Conservation (phyloP, 441 rosid species). For the Daphne laureola region DNA sequence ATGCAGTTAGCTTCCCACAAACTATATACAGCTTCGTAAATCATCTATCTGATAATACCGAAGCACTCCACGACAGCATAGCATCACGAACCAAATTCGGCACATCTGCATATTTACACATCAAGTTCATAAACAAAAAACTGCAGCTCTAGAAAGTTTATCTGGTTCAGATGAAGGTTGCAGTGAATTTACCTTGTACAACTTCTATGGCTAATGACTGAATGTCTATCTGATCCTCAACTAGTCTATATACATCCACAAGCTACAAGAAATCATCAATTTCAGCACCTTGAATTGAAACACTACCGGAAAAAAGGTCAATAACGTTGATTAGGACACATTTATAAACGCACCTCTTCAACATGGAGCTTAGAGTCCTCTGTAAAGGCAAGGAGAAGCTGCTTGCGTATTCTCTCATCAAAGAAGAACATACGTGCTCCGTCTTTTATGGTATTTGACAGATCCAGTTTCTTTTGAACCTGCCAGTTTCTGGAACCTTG, state of each 20-base stretch:
- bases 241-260: constrained; percentile 77
- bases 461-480: constrained; percentile 51
- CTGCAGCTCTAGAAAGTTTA: background rate
- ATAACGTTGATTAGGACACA: background rate
- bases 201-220: constrained; percentile 69
- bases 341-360: constrained; percentile 56
- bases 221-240: constrained; percentile 72
- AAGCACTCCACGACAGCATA: constrained; percentile 73
- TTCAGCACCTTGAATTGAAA: constrained; percentile 16
- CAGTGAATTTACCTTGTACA: constrained; percentile 45
- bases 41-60: constrained; percentile 58
- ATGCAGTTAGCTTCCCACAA: too few species aligned
- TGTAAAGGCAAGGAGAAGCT: constrained; percentile 84
- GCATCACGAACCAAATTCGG: constrained; percentile 66
- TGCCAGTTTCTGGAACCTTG: constrained; percentile 36
- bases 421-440: constrained; percentile 85
- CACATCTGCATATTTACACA: constrained; percentile 42
- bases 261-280: constrained; percentile 41
- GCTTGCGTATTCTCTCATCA: constrained; percentile 82
- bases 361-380: constrained; percentile 93
- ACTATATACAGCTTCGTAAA: background rate
- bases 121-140: constrained; percentile 1
- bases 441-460: constrained; percentile 85
- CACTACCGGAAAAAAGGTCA: background rate
- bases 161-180: background rate